Evolutionary conservation across 306 rosid species (phyloP), one percentile per base, ranked within the genome.

Genomic region (Hippophae rhamnoides): DNA sequence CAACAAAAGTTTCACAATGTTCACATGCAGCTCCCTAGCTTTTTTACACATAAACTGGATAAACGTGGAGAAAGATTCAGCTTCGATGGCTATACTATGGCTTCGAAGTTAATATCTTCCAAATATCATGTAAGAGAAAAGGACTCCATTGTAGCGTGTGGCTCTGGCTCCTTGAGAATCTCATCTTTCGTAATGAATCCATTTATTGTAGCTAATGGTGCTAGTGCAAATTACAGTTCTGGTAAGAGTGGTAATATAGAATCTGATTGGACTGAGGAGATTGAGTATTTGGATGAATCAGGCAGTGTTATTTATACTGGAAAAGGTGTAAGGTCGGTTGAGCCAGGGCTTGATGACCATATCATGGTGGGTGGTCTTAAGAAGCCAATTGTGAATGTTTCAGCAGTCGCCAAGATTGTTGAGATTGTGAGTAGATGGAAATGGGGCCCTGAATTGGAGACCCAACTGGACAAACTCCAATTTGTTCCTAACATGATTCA

Each of bases 371-470:
- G 98, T 7, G 92, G 74, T 67, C 74, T 85, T 18, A 85, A 81
- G 56, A 90, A 83, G 60, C 95, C 87, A 6, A 62, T 90, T 27
- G 43, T 84, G 77, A 90, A 87, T 78, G 87, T 95, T 9, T 68
- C 80, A 2, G 96, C 84, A 3, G 90, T 87, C 25, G 95, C 96
- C 0, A 90, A 87, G 77, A 78, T 87, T 60, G 95, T 83, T 50
- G 98, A 90, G 81, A 80, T 87, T 71, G 86, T 87, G 18, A 79
- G 75, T 44, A 85, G 98, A 78, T 90, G 98, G 98, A 90, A 81
- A 76, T 90, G 98, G 98, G 96, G 98, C 38, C 98, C 98, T 2
- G 96, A 90, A 65, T 74, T 90, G 81, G 98, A 90, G 73, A 83
- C 88, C 69, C 96, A 90, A 46, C 78, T 90, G 74, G 98, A 85